Evolutionary conservation across 1,284 basidiomycete genomes (phyloP), one percentile per base, ranked within the genome.

Genomic region (Puccinia horiana): DNA sequence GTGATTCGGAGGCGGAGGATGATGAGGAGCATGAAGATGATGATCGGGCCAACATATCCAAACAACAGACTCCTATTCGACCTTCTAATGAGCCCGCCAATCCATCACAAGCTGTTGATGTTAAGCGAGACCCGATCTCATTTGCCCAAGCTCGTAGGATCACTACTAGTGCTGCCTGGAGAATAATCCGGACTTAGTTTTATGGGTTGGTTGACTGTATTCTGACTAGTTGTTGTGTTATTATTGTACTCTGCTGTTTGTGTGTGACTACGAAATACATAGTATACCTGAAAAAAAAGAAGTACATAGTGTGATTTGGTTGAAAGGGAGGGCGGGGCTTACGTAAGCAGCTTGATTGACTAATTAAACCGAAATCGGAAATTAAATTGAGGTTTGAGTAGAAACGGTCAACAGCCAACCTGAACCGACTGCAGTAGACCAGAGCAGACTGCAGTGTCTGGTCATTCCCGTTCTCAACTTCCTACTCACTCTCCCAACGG

Each of bases 81-180:
- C 4, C 67, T 70, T 26, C 67, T 49, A 42, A n/a, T 20, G 16
- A 32, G 3, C 8, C 32, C 4, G 16, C 49, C 26, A 44, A 16
- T 16, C 47, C 40, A 12, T 12, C 40, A 12, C 79, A 81, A 69
- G 75, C 42, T 5, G 54, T 81, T 11, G 79, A 81, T 65, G 58
- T 81, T 5, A 69, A 67, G 42, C 79, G 75, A 63, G 79, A 52
- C 42, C 26, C 63, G 1, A 80, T 58, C 42, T 83, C 76, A 4
- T 61, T 78, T 35, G 58, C 54, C n/a, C 84, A 86, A 83, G 85
- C 85, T 12, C 85, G 85, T 70, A 83, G 85, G 26, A 86, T 86
- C 47, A 85, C 85, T 5, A 84, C 85, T n/a, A 83, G 84, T 0
- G 82, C 83, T 11, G 85, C 85, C 0, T 86, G 85, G 85, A 76